phyloP scores from a whole-genome alignment of 208 protist species.

The Angomonas deanei region DNA sequence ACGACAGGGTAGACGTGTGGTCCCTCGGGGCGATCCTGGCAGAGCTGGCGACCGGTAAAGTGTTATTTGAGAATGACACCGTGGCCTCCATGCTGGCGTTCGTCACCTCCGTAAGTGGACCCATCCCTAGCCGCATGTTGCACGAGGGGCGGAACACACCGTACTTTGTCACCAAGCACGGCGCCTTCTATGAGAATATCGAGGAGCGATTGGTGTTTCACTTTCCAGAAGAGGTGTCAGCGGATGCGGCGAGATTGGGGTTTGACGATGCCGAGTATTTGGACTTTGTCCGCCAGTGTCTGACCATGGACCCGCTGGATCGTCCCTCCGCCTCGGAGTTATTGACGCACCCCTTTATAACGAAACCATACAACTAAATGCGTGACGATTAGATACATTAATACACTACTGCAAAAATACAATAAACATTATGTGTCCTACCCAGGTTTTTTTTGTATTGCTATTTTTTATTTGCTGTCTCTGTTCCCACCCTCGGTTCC shows the following conservation, averaged over 20 bases:
- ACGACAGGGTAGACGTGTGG: slow-evolving; percentile 86
- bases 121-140: slow-evolving; percentile 62
- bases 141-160: slow-evolving; percentile 89
- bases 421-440: neutral
- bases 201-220: slow-evolving; percentile 53
- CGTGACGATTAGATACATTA: neutral
- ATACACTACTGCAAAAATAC: neutral
- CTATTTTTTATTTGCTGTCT: neutral
- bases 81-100: slow-evolving; percentile 56
- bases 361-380: slow-evolving; percentile 10
- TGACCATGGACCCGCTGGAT: slow-evolving; percentile 49
- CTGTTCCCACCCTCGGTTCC: neutral
- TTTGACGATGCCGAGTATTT: slow-evolving; percentile 54
- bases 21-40: slow-evolving; percentile 90
- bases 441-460: neutral
- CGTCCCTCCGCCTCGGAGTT: slow-evolving; percentile 50
- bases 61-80: slow-evolving; percentile 86
- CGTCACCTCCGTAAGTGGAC: slow-evolving; percentile 63
- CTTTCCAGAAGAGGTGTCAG: slow-evolving; percentile 42
- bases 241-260: slow-evolving; percentile 35
- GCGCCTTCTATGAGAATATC: slow-evolving; percentile 65
- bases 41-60: slow-evolving; percentile 90
- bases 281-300: slow-evolving; percentile 66
- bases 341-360: slow-evolving; percentile 66
- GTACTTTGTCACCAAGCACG: slow-evolving; percentile 91